These are phyloP conservation scores for Candolleomyces efflorescens DNA, from an alignment of 768 basidiomycete species.

Conservation along the genomic window DNA sequence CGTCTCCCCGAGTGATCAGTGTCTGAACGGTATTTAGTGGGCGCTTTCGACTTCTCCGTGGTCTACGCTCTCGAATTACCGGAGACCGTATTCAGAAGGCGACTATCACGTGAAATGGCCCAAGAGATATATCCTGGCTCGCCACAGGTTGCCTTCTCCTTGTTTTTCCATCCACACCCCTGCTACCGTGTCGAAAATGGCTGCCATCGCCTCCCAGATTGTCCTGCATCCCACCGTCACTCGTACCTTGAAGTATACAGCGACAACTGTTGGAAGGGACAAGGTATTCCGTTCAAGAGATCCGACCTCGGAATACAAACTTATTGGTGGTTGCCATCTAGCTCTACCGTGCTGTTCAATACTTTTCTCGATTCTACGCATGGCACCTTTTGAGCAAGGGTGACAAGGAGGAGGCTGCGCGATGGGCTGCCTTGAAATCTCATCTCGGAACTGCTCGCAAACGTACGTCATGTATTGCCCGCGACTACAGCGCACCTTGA, in stretches of 20 bases:
- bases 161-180: conserved; percentile 1
- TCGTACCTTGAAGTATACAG: conserved; percentile 68
- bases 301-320: not conserved
- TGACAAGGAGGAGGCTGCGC: conserved; percentile 61
- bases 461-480: conserved; percentile 41
- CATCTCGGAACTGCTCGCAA: conserved; percentile 85
- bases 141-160: conserved; percentile 3
- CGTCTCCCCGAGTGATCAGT: too few species aligned
- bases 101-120: not conserved
- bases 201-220: conserved; percentile 62
- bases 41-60: too few species aligned
- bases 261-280: conserved; percentile 85
- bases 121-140: conserved; percentile 9
- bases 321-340: conserved; percentile 23
- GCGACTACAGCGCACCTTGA: not conserved
- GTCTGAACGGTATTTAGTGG: too few species aligned
- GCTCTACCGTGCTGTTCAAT: conserved; percentile 90
- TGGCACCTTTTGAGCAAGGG: conserved; percentile 66
- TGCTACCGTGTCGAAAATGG: conserved; percentile 28
- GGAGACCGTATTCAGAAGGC: too few species aligned
- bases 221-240: conserved; percentile 83
- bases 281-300: conserved; percentile 49
- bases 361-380: conserved; percentile 83
- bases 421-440: conserved; percentile 81
- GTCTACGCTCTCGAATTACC: too few species aligned